Conservation (phyloP, 176 grass and related monocot genomes). For the barley (Hordeum vulgare) region MorexV3_pseudomolecules_assembly NC_058520.1:480607042-480607541, state of each 20-base stretch:
- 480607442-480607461: slow-evolving; percentile 82
- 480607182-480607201: slow-evolving; percentile 97
- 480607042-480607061: slow-evolving; percentile 78
- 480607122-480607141: background rate
- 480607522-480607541: background rate
- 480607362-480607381: slow-evolving; percentile 51
- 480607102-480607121: background rate
- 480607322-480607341: background rate
- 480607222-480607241: slow-evolving; percentile 69
- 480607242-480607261: slow-evolving; percentile 81
- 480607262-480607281: slow-evolving; percentile 55
- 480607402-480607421: slow-evolving; percentile 71
- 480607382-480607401: slow-evolving; percentile 61
- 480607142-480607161: background rate
- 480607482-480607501: slow-evolving; percentile 74
- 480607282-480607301: background rate
- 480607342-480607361: background rate
- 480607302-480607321: background rate
- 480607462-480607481: slow-evolving; percentile 63
- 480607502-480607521: slow-evolving; percentile 32
- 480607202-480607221: slow-evolving; percentile 87
- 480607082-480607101: slow-evolving; percentile 32
- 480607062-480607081: slow-evolving; percentile 64
- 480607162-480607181: slow-evolving; percentile 47
- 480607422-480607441: slow-evolving; percentile 81